Conservation (phyloP, 768 basidiomycete species). For the Termitomyces sp. region DNA sequence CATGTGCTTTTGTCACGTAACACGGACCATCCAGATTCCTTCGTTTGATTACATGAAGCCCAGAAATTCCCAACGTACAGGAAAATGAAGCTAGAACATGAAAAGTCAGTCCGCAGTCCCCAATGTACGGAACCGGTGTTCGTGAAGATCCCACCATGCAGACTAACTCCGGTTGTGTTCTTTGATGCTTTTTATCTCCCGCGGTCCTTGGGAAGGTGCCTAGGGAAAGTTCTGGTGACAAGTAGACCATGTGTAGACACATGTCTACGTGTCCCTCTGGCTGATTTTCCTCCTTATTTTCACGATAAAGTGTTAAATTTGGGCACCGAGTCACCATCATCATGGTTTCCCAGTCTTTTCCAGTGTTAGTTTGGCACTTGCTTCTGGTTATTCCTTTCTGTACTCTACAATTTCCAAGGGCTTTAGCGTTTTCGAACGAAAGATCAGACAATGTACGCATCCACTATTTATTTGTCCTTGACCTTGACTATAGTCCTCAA, state of each 20-base stretch:
- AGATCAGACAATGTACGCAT: conserved; percentile 32
- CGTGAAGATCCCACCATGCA: not conserved
- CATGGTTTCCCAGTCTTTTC: conserved; percentile 10
- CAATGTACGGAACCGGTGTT: not conserved
- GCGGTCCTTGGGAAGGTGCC: conserved; percentile 5
- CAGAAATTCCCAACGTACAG: not conserved
- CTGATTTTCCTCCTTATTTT: conserved; percentile 1
- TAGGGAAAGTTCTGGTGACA: conserved; percentile 6
- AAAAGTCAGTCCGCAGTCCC: conserved; percentile 7
- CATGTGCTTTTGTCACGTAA: conserved; percentile 1
- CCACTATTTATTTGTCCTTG: not conserved
- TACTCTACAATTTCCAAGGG: not conserved
- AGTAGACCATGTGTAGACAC: not conserved
- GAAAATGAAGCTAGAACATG: not conserved
- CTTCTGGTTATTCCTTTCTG: conserved; percentile 13
- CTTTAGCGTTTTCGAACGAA: conserved; percentile 27
- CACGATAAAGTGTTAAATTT: not conserved
- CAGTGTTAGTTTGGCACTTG: conserved; percentile 4
- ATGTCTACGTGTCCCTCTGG: conserved; percentile 15
- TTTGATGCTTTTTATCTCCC: not conserved
- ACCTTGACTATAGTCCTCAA: not conserved
- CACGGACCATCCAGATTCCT: not conserved
- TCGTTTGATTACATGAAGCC: not conserved
- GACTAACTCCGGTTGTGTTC: conserved; percentile 6
- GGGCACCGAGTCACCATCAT: not conserved